A percentile compares a stretch with the other conserved stretches of the same genome.
Conservation (phyloP, 75 land plant genomes). For the Adiantum capillusveneris region DNA sequence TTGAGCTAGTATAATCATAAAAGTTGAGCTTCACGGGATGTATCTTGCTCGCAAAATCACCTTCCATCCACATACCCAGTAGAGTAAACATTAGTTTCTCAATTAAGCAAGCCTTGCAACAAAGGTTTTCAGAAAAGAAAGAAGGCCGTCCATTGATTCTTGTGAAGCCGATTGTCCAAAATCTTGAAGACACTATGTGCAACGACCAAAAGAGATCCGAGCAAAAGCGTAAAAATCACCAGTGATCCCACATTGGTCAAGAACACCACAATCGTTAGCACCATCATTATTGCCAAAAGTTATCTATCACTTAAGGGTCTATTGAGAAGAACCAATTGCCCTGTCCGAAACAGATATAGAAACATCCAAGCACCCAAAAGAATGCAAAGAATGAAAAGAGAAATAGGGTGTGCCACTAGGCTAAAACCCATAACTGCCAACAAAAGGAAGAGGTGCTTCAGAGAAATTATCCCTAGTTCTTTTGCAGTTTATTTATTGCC, state of each 20-base stretch:
- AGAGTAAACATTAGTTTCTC: no score
- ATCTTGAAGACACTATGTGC: conserved; percentile 56
- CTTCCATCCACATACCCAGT: no score
- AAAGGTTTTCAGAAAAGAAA: conserved; percentile 35
- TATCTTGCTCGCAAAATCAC: no score
- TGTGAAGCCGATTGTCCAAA: conserved; percentile 63
- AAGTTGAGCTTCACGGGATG: no score
- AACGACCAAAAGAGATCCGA: conserved; percentile 40
- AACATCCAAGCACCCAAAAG: conserved; percentile 55
- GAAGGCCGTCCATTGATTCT: conserved; percentile 28
- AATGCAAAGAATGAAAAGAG: conserved; percentile 39
- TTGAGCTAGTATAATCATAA: no score
- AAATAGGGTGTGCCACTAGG: conserved; percentile 55
- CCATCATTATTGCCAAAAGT: conserved; percentile 21
- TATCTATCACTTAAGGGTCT: conserved; percentile 49
- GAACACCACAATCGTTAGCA: conserved; percentile 48
- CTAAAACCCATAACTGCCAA: conserved; percentile 36
- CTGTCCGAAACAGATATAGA: conserved; percentile 52
- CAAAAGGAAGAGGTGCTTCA: conserved; percentile 52
- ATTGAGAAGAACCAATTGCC: conserved; percentile 41
- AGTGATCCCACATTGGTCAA: conserved; percentile 61
- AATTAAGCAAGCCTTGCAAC: conserved; percentile 5
- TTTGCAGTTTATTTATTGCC: conserved; percentile 51
- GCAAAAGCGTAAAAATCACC: conserved; percentile 37
- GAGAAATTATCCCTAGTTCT: conserved; percentile 52